phyloP scores from a whole-genome alignment of 2,329 filamentous ascomycete genomes.

The Elsinoe perseae region DNA sequence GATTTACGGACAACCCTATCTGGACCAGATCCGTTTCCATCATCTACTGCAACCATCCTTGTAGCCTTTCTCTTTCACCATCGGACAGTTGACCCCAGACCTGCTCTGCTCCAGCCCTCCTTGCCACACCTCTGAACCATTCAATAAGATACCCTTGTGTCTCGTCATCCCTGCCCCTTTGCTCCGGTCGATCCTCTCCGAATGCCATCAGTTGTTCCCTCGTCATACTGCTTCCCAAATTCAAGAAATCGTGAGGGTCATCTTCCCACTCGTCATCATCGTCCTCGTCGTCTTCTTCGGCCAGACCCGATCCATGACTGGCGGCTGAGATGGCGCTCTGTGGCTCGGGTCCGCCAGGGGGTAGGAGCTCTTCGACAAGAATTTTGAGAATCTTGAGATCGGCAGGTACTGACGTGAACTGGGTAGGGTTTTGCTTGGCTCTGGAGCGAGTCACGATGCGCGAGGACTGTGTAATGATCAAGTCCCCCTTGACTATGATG shows the following conservation, averaged over 20 bases:
- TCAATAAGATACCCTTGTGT: slow-evolving; percentile 76
- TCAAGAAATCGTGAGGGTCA: slow-evolving; percentile 49
- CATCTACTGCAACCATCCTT: slow-evolving; percentile 23
- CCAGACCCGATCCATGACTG: slow-evolving; percentile 48
- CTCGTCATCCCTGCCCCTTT: slow-evolving; percentile 69
- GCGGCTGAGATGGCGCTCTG: slow-evolving; percentile 38
- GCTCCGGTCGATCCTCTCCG: slow-evolving; percentile 46
- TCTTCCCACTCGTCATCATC: slow-evolving; percentile 35
- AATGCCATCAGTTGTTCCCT: slow-evolving; percentile 73
- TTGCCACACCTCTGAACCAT: slow-evolving; percentile 60
- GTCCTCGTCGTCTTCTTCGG: slow-evolving; percentile 60
- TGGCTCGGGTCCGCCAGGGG: slow-evolving; percentile 57
- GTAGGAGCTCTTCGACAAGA: slow-evolving; percentile 81
- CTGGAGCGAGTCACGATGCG: slow-evolving; percentile 91
- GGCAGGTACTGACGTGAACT: slow-evolving; percentile 78
- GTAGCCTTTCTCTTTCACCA: slow-evolving; percentile 48
- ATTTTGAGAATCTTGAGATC: slow-evolving; percentile 95
- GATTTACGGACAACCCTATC: too few species aligned
- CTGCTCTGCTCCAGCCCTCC: slow-evolving; percentile 48
- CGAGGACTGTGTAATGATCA: slow-evolving; percentile 71
- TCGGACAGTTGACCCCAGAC: slow-evolving; percentile 48
- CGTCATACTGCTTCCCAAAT: slow-evolving; percentile 54
- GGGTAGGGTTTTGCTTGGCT: slow-evolving; percentile 79
- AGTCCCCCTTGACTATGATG: slow-evolving; percentile 82
- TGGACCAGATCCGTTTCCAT: too few species aligned